Evolutionary conservation across 768 basidiomycete genomes (phyloP).

Genomic region (Lactarius hengduanensis): DNA sequence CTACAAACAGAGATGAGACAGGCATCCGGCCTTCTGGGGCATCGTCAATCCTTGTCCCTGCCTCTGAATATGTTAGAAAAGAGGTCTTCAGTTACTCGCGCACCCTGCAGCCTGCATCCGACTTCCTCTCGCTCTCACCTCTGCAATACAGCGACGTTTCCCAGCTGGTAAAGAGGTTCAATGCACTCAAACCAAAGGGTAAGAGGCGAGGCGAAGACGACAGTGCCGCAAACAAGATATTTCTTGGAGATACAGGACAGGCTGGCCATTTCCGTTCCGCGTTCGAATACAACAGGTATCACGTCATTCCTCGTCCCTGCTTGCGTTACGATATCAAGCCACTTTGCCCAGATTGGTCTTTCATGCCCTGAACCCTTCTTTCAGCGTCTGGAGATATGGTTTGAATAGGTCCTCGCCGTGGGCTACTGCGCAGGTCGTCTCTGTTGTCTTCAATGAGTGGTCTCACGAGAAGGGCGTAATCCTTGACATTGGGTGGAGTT

Average conservation of each 20-base stretch:
- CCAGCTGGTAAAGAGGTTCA: slow-evolving; percentile 22
- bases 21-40: slow-evolving; percentile 27
- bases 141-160: slow-evolving; percentile 15
- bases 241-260: slow-evolving; percentile 6
- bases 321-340: background rate
- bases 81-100: slow-evolving; percentile 8
- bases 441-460: slow-evolving; percentile 27
- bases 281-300: slow-evolving; percentile 26
- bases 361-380: slow-evolving; percentile 18
- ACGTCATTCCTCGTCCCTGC: background rate
- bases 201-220: slow-evolving; percentile 20
- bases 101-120: slow-evolving; percentile 4
- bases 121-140: slow-evolving; percentile 29
- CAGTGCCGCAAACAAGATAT: slow-evolving; percentile 24
- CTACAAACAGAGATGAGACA: background rate
- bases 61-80: slow-evolving; percentile 12
- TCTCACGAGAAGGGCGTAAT: slow-evolving; percentile 20
- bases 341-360: slow-evolving; percentile 18
- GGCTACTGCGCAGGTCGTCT: slow-evolving; percentile 12
- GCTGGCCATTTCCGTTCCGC: slow-evolving; percentile 21
- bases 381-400: slow-evolving; percentile 18
- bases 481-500: slow-evolving; percentile 28
- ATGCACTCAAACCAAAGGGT: slow-evolving; percentile 17
- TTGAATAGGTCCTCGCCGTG: slow-evolving; percentile 15
- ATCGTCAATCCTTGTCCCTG: slow-evolving; percentile 23